Evolutionary conservation across 768 basidiomycete genomes (phyloP).

Genomic region (Suillus sp.): DNA sequence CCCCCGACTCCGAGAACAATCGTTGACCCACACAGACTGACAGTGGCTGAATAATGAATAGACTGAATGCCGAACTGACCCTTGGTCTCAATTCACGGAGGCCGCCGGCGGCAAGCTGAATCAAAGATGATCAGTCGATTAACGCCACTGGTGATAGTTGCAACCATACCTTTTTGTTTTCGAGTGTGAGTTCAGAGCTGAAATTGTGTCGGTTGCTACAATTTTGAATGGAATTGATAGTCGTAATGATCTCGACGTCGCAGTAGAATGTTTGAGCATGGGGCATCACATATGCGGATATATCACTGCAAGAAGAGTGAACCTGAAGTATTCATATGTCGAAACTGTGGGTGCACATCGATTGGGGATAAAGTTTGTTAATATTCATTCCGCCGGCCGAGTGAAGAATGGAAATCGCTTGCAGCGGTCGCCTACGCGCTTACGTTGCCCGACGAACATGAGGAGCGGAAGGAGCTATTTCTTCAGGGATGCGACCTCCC

Average conservation of each 20-base stretch:
- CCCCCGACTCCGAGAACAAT: neutral
- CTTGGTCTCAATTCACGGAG: neutral
- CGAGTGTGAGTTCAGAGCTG: neutral
- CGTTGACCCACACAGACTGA: neutral
- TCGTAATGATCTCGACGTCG: neutral
- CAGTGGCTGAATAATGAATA: neutral
- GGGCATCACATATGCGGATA: neutral
- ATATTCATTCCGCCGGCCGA: neutral
- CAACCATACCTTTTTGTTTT: neutral
- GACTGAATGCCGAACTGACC: neutral
- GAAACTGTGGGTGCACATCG: neutral
- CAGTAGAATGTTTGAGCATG: neutral
- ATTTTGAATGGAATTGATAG: neutral
- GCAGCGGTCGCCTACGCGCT: too few relatives aligned
- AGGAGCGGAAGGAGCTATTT: neutral
- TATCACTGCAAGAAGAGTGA: neutral
- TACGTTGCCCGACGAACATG: neutral
- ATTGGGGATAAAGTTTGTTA: neutral
- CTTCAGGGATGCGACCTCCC: neutral
- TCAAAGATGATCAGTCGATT: neutral
- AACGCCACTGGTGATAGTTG: constrained; percentile 2
- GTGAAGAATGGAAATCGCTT: neutral
- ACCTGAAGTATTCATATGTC: neutral
- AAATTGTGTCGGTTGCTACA: neutral
- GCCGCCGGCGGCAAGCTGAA: neutral